These are phyloP conservation scores for Tricholoma flavovirens DNA, from an alignment of 768 basidiomycete species.

Conservation along the genomic window DNA sequence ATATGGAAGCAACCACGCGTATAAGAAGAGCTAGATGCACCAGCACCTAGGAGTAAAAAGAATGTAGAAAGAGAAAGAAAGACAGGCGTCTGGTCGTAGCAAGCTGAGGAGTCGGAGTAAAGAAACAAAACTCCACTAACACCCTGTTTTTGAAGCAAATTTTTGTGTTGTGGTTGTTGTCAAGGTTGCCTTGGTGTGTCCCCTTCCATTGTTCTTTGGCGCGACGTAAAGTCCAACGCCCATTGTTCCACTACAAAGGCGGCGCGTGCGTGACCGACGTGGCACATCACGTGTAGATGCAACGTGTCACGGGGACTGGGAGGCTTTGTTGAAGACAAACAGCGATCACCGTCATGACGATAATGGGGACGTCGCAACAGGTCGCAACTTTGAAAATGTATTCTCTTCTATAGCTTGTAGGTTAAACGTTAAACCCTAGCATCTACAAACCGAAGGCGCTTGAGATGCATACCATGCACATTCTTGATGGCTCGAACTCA, in stretches of 20 bases:
- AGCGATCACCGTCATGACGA: too few relatives aligned
- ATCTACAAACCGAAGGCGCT: too few relatives aligned
- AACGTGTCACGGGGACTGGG: too few relatives aligned
- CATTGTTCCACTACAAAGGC: not conserved
- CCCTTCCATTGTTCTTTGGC: not conserved
- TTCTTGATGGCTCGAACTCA: too few relatives aligned
- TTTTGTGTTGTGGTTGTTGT: not conserved
- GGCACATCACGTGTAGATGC: not conserved
- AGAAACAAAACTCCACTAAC: not conserved
- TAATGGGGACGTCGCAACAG: too few relatives aligned
- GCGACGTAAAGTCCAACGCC: too few relatives aligned
- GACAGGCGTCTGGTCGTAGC: not conserved
- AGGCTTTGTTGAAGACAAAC: too few relatives aligned
- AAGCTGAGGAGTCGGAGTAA: too few relatives aligned
- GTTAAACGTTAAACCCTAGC: too few relatives aligned
- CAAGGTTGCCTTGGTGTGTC: not conserved
- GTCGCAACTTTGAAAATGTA: too few relatives aligned
- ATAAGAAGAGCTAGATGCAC: constrained; percentile 12
- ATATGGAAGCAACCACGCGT: constrained; percentile 13
- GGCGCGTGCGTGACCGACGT: not conserved
- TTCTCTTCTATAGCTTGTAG: too few relatives aligned
- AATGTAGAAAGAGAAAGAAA: constrained; percentile 10
- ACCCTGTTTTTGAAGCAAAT: not conserved
- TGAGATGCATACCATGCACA: too few relatives aligned
- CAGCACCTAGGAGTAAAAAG: constrained; percentile 15